phyloP scores from a whole-genome alignment of 164 flowering plant genomes.

The Akebia trifoliata region DNA sequence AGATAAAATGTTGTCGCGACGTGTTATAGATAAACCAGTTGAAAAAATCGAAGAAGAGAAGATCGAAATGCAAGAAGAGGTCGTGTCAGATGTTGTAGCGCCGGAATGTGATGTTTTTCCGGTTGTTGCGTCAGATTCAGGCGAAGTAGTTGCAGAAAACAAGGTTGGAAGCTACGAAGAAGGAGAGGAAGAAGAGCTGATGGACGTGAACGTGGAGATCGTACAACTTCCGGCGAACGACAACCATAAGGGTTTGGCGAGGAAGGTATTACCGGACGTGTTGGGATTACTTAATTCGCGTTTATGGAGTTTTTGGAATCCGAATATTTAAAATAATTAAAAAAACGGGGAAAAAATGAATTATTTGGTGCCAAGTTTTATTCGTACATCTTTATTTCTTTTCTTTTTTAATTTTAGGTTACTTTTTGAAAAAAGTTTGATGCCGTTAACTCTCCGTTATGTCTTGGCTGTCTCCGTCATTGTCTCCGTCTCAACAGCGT shows the following conservation, averaged over 20 bases:
- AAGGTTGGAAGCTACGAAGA: not conserved
- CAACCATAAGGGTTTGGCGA: conserved; percentile 48
- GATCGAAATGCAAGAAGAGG: not conserved
- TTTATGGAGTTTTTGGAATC: conserved; percentile 81
- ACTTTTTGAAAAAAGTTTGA: too few relatives aligned
- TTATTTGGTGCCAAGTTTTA: not conserved
- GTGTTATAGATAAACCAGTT: conserved; percentile 7
- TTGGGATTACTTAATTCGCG: conserved; percentile 71
- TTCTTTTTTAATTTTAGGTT: not conserved
- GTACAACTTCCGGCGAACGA: conserved; percentile 3
- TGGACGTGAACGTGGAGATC: not conserved
- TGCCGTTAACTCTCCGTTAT: too few relatives aligned
- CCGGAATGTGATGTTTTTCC: conserved; percentile 7
- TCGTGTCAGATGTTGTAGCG: not conserved
- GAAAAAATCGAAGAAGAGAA: too few relatives aligned
- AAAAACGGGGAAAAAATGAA: not conserved
- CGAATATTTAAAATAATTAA: conserved; percentile 28
- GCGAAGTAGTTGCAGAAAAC: not conserved
- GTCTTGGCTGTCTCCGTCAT: too few relatives aligned
- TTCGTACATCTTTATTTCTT: not conserved
- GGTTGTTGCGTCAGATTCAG: conserved; percentile 1
- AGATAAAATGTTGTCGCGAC: conserved; percentile 17
- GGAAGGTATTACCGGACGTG: conserved; percentile 81
- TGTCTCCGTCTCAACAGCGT: too few relatives aligned
- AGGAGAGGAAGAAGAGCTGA: not conserved